Evolutionary conservation across 345 rosid genomes (phyloP), one percentile per base, ranked within the genome.

Genomic region (Citrus cavaleriei): DNA sequence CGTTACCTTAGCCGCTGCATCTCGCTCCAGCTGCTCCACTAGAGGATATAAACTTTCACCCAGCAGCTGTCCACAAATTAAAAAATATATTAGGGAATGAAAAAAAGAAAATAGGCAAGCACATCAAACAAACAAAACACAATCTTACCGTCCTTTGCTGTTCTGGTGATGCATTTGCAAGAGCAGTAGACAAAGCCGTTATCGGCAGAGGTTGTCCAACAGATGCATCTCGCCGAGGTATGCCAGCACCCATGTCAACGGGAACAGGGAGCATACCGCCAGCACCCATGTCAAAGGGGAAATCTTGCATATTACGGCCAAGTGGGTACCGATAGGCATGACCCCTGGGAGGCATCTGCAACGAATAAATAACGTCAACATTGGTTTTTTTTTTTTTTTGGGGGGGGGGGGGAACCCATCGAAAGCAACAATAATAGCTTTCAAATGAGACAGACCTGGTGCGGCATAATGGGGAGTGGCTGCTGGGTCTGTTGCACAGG

Each of bases 41-140:
- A 89, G 83, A 5, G 93, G 93, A 78, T 91, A 92, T 21, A 94
- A 84, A 78, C 71, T 91, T 78, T 92, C 97, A 7, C 98, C 97
- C 76, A 92, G 89, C 93, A 89, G 77, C 98, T 94, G 75, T 40
- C 67, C 38, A 73, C 42, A 28, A 65, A 25, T 3, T 19, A 40
- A 61, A 66, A 57, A 7, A 57, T 30, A 42, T 65, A 30, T 10
- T 35, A 6, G 2, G 5, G 34, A 28, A 35, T 25, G 13, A 72
- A 10, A 10, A 6, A 10, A 30, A 1, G 58, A 2, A 62, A 61
- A 58, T 32, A 27, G 49, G 30, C 27, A 7, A 30, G 62, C 40
- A 28, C 0, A 30, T 38, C 40, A 42, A 77, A 34, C 1, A 77
- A 72, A 70, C 12, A 21, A 60, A 49, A 40, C 37, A 59, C 59